Evolutionary conservation across 192 early-diverging fungal genomes (phyloP), one percentile per base, ranked within the genome.

Genomic region (Funneliformis mosseae): DNA sequence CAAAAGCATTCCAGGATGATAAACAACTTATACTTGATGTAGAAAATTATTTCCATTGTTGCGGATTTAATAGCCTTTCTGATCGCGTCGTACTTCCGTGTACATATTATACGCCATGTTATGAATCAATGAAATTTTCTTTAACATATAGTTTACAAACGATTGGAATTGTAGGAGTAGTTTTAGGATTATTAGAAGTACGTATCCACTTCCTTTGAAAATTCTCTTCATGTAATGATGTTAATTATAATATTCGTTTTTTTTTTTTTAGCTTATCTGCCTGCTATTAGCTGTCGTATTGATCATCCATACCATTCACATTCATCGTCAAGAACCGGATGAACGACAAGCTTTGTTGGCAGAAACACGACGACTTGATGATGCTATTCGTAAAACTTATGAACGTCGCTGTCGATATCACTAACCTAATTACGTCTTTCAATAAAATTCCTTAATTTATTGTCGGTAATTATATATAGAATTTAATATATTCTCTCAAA

Each of bases 31-130:
- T 67, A 25, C 14, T 25, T 18, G 33, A 67, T 33, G 27, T 67
- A 33, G 64, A 67, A 67, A 12, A 67, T 27, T 67, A 67, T 67
- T 38, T 67, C 33, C 64, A n/a, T 33, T 67, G 64, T 18, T 67
- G 64, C 25, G 64, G 64, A 67, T 67, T 67, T 38, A 38, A 33
- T 33, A 38, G 33, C 25, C 64, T 67, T 33, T 33, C 23, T 7
- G 64, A 67, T 38, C 64, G 64, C 16, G 64, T 25, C 5, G 64
- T 67, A 10, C 64, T 25, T 67, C 64, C 33, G 27, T 67, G 23
- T 67, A 67, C 14, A 67, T 67, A 33, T 27, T 25, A 38, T 67
- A 38, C 33, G 3, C 64, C 64, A 38, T 67, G 64, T 67, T 38
- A 67, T 18, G 64, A 12, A 16, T 33, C 27, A 25, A 28, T 67